Evolutionary conservation across 805 yeast genomes (phyloP), one percentile per base, ranked within the genome.

Genomic region (Nakazawaea populi): DNA sequence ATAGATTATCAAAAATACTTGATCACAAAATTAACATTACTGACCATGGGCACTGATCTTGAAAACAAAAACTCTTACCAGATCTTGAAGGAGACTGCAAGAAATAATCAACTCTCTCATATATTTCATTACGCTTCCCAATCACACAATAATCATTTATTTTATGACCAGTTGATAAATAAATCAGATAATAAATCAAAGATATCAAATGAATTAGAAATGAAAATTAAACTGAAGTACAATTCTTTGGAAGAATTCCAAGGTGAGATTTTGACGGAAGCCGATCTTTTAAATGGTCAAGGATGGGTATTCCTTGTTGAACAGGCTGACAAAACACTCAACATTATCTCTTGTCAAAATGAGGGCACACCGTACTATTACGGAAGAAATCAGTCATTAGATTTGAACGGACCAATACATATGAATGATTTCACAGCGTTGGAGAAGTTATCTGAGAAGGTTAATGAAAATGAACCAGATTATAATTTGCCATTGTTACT

Each of bases 61-160:
- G 97, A 89, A 66, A 77, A 86, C 6, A 80, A 87, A 63, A 70
- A 77, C 18, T 92, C 96, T 3, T 80, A 85, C 64, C 87, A 87
- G 54, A 80, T 89, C 49, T 64, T 83, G 52, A 67, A 82, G 53
- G 77, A 82, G 56, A 81, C 94, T 0, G 85, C 90, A 4, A 77
- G 79, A 59, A 79, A 81, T 55, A 73, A 87, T 32, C 79, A 82
- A 32, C 79, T 80, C 59, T 83, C 90, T 35, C 79, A 80, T 50
- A 67, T 80, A n/a, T 91, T 85, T 75, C 94, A 91, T 69, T 80
- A 77, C 61, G 97, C 98, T 3, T 87, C 96, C 4, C 96, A 87
- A 64, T 83, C 90, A 2, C 92, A 87, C 71, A 91, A 90, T 70
- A 94, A 94, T 71, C 99, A 92, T 69, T 75, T 94, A 47, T 89